Evolutionary conservation across 169 alveolate species (phyloP).

Genomic region (Cardiosporidium cionae): DNA sequence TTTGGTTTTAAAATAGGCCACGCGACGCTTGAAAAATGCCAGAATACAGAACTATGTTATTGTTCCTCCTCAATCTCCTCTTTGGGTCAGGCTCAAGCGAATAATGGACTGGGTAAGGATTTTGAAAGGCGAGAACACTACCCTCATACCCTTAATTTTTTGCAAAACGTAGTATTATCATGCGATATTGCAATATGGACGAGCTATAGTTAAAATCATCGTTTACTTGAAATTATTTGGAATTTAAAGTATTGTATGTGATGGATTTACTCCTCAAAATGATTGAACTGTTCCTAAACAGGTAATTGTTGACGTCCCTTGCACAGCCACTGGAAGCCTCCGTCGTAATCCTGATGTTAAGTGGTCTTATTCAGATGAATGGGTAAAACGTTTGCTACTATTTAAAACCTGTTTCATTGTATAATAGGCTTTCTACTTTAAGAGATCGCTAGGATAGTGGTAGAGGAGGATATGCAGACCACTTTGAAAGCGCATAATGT

Average conservation of each 20-base stretch:
- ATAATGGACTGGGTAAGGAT: conserved; percentile 80
- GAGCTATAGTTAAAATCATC: background rate
- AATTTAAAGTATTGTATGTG: background rate
- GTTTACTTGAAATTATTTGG: background rate
- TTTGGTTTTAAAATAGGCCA: conserved; percentile 61
- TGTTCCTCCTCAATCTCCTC: conserved; percentile 50
- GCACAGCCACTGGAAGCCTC: conserved; percentile 84
- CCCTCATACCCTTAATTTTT: background rate
- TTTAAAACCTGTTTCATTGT: background rate
- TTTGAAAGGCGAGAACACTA: too few relatives aligned
- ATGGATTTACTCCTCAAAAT: background rate
- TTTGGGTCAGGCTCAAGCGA: conserved; percentile 47
- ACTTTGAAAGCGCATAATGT: too few relatives aligned
- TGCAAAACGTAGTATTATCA: background rate
- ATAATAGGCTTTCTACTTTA: background rate
- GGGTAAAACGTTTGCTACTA: conserved; percentile 32
- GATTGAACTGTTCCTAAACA: too few relatives aligned
- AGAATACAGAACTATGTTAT: conserved; percentile 75
- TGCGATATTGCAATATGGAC: background rate
- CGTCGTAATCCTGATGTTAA: conserved; percentile 88
- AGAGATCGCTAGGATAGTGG: too few relatives aligned
- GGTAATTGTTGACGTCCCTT: conserved; percentile 84
- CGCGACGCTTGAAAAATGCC: conserved; percentile 76
- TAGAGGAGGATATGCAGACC: too few relatives aligned
- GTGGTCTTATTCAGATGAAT: conserved; percentile 60